Percentiles rank a stretch among this genome's conserved stretches.
Conservation (phyloP, 2,329 filamentous ascomycete species). For the Beauveria varroae region DNA sequence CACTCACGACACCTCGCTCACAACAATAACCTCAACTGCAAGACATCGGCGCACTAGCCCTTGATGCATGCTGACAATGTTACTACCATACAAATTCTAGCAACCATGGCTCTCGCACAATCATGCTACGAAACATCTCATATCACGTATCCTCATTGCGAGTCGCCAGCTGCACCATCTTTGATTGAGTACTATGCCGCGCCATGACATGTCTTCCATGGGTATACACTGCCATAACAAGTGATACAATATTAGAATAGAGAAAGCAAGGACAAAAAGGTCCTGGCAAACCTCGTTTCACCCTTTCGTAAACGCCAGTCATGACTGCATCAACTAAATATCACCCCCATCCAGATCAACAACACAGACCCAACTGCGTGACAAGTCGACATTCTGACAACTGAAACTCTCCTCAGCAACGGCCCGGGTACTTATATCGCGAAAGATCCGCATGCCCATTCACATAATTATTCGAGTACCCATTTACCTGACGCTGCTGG, state of each 20-base stretch:
- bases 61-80: too few relatives aligned
- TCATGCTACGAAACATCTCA: not conserved
- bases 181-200: not conserved
- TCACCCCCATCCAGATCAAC: not conserved
- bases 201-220: not conserved
- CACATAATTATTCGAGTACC: not conserved
- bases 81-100: too few relatives aligned
- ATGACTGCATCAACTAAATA: not conserved
- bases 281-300: not conserved
- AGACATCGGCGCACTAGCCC: too few relatives aligned
- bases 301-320: not conserved
- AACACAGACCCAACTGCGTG: not conserved
- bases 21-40: too few relatives aligned
- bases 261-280: not conserved
- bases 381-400: not conserved
- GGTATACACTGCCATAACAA: not conserved
- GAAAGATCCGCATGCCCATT: not conserved
- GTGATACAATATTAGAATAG: not conserved
- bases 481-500: conserved; percentile 7
- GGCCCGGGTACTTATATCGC: not conserved
- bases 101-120: too few relatives aligned
- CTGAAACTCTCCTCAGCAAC: not conserved
- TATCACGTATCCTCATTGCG: not conserved
- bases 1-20: too few relatives aligned
- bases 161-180: not conserved